These are phyloP conservation scores for Dictyostelium citrinum DNA, from an alignment of 78 protist species.

Conservation along the genomic window DNA sequence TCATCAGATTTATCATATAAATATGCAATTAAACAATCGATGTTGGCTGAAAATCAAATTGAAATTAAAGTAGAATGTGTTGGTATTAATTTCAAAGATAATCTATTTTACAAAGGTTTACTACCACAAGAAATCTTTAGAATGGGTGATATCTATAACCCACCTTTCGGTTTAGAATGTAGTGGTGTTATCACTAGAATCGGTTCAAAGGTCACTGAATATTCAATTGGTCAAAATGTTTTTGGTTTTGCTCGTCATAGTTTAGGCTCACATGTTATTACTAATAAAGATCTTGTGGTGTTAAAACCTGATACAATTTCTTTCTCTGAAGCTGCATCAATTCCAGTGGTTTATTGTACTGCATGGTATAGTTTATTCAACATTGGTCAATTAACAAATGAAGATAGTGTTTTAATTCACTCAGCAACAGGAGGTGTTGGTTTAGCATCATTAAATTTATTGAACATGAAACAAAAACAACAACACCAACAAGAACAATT, in stretches of 20 bases:
- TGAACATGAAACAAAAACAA: slow-evolving; percentile 22
- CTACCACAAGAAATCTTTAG: slow-evolving; percentile 50
- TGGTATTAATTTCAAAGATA: slow-evolving; percentile 71
- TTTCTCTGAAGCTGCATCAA: slow-evolving; percentile 37
- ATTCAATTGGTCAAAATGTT: slow-evolving; percentile 51
- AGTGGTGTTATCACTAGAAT: slow-evolving; percentile 49
- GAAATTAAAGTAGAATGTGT: slow-evolving; percentile 9
- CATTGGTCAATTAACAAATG: slow-evolving; percentile 23
- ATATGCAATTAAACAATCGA: not conserved
- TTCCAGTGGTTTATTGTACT: slow-evolving; percentile 65
- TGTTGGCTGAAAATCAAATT: not conserved
- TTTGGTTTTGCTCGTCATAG: slow-evolving; percentile 52
- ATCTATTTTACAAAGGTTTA: slow-evolving; percentile 20
- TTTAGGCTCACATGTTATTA: slow-evolving; percentile 27
- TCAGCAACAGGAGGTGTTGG: slow-evolving; percentile 93
- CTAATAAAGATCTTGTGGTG: slow-evolving; percentile 9
- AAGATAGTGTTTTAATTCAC: slow-evolving; percentile 77
- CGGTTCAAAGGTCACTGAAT: not conserved
- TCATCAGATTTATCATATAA: not conserved
- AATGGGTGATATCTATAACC: slow-evolving; percentile 50
- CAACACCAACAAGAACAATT: slow-evolving; percentile 16
- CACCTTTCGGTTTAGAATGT: slow-evolving; percentile 74
- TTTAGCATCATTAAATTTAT: slow-evolving; percentile 85
- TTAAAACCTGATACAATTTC: slow-evolving; percentile 16
- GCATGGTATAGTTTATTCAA: slow-evolving; percentile 56